A percentile compares a stretch with the other conserved stretches of the same genome.
Evolutionary conservation across 2,329 filamentous ascomycete species (phyloP).

Genomic region (Clonostachys rosea): DNA sequence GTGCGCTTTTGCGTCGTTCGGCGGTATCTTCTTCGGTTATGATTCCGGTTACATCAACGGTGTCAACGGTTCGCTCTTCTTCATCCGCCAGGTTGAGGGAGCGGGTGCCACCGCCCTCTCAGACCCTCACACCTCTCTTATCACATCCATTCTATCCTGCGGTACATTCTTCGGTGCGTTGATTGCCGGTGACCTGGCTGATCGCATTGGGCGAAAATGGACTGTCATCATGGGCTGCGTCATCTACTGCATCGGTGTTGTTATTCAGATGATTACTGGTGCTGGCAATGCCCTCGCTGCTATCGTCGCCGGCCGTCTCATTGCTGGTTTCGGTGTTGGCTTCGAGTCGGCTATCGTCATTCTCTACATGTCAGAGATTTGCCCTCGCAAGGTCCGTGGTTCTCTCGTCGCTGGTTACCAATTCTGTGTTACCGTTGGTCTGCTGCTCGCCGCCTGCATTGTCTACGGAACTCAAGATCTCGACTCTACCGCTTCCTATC

Average conservation of each 20-base stretch:
- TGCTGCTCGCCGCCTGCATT: conserved; percentile 62
- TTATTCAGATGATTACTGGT: conserved; percentile 45
- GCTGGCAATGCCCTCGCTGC: conserved; percentile 51
- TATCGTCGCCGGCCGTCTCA: conserved; percentile 63
- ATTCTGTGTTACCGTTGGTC: conserved; percentile 63
- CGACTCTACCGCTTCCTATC: conserved; percentile 52
- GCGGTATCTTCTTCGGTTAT: conserved; percentile 54
- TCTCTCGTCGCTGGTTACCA: conserved; percentile 68
- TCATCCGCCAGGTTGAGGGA: conserved; percentile 31
- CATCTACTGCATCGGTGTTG: conserved; percentile 60
- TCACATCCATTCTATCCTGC: conserved; percentile 71
- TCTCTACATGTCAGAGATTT: conserved; percentile 82
- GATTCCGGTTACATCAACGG: conserved; percentile 35
- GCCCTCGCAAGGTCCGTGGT: conserved; percentile 70
- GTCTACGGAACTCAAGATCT: conserved; percentile 56
- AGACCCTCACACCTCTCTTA: conserved; percentile 53
- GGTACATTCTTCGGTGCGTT: conserved; percentile 72
- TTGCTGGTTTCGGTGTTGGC: conserved; percentile 67
- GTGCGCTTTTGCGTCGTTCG: conserved; percentile 57
- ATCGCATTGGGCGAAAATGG: conserved; percentile 56
- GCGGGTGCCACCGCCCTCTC: conserved; percentile 26
- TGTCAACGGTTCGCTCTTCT: conserved; percentile 51
- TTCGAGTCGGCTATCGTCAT: conserved; percentile 65
- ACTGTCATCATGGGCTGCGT: conserved; percentile 53
- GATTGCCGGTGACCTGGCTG: conserved; percentile 49